Evolutionary conservation across 495 filamentous ascomycete genomes (phyloP).

Genomic region (Opeltia flavorubescens): DNA sequence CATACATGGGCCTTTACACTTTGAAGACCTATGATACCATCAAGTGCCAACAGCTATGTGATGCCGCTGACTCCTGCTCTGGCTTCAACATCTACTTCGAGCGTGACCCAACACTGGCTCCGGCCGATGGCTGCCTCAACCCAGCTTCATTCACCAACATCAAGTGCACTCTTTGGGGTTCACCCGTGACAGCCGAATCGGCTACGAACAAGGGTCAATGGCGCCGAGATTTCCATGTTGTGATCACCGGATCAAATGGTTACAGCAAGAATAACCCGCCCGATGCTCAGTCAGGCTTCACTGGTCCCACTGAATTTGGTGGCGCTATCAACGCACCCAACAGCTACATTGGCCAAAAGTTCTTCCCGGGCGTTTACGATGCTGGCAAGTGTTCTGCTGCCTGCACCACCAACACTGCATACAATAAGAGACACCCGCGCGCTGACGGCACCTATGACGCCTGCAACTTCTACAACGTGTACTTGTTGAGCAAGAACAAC

Average conservation of each 20-base stretch:
- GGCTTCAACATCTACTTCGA: conserved; percentile 37
- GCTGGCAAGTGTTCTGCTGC: conserved; percentile 25
- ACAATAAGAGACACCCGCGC: conserved; percentile 20
- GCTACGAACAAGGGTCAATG: conserved; percentile 27
- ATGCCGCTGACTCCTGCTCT: conserved; percentile 20
- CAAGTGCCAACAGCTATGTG: conserved; percentile 22
- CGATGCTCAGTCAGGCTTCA: conserved; percentile 18
- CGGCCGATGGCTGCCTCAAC: conserved; percentile 23
- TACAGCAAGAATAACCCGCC: conserved; percentile 22
- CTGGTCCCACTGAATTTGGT: conserved; percentile 16
- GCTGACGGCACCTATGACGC: conserved; percentile 18
- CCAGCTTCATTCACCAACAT: conserved; percentile 34
- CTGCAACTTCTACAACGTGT: conserved; percentile 37
- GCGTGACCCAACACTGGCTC: conserved; percentile 28
- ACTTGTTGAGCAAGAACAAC: conserved; percentile 28
- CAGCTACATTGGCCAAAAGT: conserved; percentile 29
- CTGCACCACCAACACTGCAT: conserved; percentile 27
- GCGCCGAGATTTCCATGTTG: conserved; percentile 26
- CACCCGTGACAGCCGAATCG: conserved; percentile 14
- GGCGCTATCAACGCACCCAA: conserved; percentile 28
- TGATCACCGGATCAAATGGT: conserved; percentile 29
- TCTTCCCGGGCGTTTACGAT: conserved; percentile 27
- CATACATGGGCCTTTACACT: conserved; percentile 28
- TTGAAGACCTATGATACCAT: conserved; percentile 28
- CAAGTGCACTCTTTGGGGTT: conserved; percentile 40